A percentile compares a stretch with the other conserved stretches of the same genome.
These are phyloP conservation scores for Sordariomycetes sp. DNA, from an alignment of 2,329 filamentous ascomycete species.

Conservation along the genomic window DNA sequence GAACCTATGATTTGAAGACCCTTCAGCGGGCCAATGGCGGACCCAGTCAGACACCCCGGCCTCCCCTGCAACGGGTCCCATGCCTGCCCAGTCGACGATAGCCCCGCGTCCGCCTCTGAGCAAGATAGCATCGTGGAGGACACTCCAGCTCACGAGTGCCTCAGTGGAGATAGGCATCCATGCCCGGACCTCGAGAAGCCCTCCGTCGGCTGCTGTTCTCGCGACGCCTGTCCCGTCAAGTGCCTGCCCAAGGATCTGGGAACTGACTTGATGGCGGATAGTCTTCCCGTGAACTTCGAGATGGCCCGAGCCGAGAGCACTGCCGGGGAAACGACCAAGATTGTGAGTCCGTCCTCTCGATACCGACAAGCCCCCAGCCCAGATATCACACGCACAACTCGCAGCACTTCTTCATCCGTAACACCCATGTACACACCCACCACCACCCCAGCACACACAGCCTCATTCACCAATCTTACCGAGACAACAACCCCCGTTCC, in stretches of 20 bases:
- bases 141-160: background rate
- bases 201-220: background rate
- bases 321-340: background rate
- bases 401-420: no score
- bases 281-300: background rate
- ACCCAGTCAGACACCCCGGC: background rate
- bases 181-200: background rate
- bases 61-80: background rate
- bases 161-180: background rate
- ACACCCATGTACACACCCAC: no score
- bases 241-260: background rate
- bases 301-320: background rate
- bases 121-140: background rate
- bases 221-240: background rate
- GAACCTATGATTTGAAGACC: background rate
- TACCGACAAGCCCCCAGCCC: no score
- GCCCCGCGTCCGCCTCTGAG: background rate
- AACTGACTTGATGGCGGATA: background rate
- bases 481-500: background rate
- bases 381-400: no score
- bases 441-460: no score
- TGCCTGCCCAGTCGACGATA: background rate
- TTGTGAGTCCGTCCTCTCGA: background rate
- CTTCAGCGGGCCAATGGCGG: background rate
- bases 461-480: background rate